A percentile compares a stretch with the other conserved stretches of the same genome.
phyloP scores from a whole-genome alignment of 1,284 basidiomycete species.

The Thelephora terrestris region DNA sequence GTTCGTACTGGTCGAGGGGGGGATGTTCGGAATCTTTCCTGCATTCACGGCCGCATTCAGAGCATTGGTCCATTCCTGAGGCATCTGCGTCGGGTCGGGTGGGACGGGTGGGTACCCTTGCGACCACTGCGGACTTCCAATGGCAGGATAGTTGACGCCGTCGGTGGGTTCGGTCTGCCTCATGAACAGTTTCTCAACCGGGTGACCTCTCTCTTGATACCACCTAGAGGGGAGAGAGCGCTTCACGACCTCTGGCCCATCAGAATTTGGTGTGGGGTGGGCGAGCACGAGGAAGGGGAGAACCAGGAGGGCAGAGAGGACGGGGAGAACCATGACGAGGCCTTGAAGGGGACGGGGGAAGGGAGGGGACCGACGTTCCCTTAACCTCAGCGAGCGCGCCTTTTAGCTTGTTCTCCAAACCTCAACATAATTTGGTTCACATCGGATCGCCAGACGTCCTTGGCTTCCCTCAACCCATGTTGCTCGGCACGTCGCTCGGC shows the following conservation, averaged over 20 bases:
- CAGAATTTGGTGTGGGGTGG: conserved; percentile 4
- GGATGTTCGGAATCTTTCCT: conserved; percentile 65
- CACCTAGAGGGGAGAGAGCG: conserved; percentile 34
- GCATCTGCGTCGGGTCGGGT: conserved; percentile 38
- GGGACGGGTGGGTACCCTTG: conserved; percentile 36
- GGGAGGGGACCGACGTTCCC: not conserved
- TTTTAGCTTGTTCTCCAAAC: too few relatives aligned
- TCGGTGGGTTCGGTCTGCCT: conserved; percentile 33
- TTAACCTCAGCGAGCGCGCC: too few relatives aligned
- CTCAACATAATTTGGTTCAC: too few relatives aligned
- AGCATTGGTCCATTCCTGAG: conserved; percentile 58
- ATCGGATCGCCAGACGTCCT: too few relatives aligned
- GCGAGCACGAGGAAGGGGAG: conserved; percentile 4
- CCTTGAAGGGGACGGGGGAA: not conserved
- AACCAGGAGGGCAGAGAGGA: conserved; percentile 1
- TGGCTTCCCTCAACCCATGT: too few relatives aligned
- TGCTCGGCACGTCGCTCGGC: too few relatives aligned
- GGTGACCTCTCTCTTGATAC: conserved; percentile 48
- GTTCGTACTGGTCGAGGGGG: conserved; percentile 35
- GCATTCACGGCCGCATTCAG: conserved; percentile 50
- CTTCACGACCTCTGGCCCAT: conserved; percentile 3
- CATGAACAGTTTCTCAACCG: conserved; percentile 48
- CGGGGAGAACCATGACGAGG: not conserved
- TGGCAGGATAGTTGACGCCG: conserved; percentile 35
- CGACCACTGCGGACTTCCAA: conserved; percentile 57